phyloP scores from a whole-genome alignment of 2,329 filamentous ascomycete species.

The Aureobasidium sp. region DNA sequence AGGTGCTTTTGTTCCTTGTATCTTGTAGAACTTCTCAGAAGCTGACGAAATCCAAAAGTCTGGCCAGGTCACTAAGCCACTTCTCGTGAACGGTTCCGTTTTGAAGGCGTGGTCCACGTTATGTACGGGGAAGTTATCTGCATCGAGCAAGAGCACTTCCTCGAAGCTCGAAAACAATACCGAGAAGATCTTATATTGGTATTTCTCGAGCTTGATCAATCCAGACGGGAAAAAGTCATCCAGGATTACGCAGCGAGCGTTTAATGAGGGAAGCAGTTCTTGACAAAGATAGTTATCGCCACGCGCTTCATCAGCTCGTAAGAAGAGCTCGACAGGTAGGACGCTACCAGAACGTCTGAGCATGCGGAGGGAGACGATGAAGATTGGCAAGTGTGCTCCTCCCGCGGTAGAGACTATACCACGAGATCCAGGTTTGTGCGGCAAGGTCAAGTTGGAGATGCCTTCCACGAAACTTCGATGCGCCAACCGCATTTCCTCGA shows the following conservation, averaged over 20 bases:
- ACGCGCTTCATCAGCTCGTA: conserved; percentile 33
- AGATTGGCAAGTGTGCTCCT: conserved; percentile 11
- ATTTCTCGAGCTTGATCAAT: conserved; percentile 31
- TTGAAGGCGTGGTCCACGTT: conserved; percentile 34
- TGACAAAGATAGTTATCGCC: conserved; percentile 35
- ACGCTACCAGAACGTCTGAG: conserved; percentile 35
- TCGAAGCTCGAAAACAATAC: conserved; percentile 44
- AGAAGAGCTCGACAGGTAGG: conserved; percentile 41
- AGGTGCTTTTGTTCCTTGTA: conserved; percentile 28
- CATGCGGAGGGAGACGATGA: conserved; percentile 25
- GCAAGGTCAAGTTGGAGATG: background rate
- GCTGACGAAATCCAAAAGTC: conserved; percentile 39
- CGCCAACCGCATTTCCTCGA: conserved; percentile 5
- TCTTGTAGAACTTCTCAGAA: conserved; percentile 32
- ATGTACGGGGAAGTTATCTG: conserved; percentile 38
- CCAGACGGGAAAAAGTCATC: conserved; percentile 31
- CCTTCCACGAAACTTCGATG: background rate
- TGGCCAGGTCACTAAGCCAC: conserved; percentile 39
- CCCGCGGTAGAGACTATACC: conserved; percentile 14
- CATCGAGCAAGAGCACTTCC: conserved; percentile 42
- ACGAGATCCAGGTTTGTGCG: background rate
- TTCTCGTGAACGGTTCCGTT: conserved; percentile 34
- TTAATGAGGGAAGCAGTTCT: conserved; percentile 35
- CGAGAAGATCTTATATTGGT: conserved; percentile 42
- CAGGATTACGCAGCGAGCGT: conserved; percentile 37